Conservation (phyloP, 140 eudicot genomes). For the Cichorium intybus region DNA sequence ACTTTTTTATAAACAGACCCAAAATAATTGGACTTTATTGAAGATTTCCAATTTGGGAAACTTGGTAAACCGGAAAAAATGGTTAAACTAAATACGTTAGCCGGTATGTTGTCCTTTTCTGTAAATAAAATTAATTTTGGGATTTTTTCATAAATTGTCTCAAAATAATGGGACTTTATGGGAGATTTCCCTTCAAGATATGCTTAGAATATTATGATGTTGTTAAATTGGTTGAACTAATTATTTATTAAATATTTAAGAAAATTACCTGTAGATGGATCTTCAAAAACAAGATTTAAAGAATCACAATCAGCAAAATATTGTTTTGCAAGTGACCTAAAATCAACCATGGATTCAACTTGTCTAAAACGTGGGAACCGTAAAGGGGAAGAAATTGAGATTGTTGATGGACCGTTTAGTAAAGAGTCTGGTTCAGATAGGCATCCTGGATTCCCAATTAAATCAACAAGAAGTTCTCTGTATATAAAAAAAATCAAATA, state of each 20-base stretch:
- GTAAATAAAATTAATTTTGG: too few relatives aligned
- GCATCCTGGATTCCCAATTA: constrained; percentile 51
- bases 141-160: too few relatives aligned
- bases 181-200: too few relatives aligned
- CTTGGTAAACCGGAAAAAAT: too few relatives aligned
- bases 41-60: too few relatives aligned
- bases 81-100: too few relatives aligned
- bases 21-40: too few relatives aligned
- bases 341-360: constrained; percentile 41
- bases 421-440: constrained; percentile 45
- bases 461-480: constrained; percentile 53
- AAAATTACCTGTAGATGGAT: constrained; percentile 37
- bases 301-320: constrained; percentile 50
- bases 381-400: constrained; percentile 51
- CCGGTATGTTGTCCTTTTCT: too few relatives aligned
- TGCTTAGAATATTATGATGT: too few relatives aligned
- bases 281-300: constrained; percentile 46
- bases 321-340: constrained; percentile 42
- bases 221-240: too few relatives aligned
- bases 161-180: too few relatives aligned
- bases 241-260: neutral
- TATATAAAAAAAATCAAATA: constrained; percentile 4
- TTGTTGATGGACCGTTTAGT: constrained; percentile 50
- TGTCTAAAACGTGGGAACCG: constrained; percentile 47
- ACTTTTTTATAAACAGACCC: too few relatives aligned